Evolutionary conservation across 1,284 basidiomycete species (phyloP).

Genomic region (Peniophora sp.): DNA sequence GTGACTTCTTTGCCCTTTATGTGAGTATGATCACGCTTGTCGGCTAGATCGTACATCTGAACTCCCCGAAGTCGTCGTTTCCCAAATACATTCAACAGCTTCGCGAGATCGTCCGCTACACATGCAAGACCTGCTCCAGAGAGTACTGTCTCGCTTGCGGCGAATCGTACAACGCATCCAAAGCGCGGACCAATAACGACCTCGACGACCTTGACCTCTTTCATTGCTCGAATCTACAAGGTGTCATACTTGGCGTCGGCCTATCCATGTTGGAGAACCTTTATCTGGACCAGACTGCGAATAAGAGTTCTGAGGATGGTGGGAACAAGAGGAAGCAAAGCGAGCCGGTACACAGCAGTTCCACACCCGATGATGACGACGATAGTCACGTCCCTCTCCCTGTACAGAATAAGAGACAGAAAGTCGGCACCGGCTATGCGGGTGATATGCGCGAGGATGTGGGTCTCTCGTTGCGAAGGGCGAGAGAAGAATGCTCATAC

Average conservation of each 20-base stretch:
- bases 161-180: slow-evolving; percentile 47
- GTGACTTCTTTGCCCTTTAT: slow-evolving; percentile 75
- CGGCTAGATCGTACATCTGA: background rate
- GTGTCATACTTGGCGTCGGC: slow-evolving; percentile 79
- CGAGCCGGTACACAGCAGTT: slow-evolving; percentile 20
- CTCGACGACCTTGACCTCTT: slow-evolving; percentile 56
- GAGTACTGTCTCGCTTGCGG: slow-evolving; percentile 82
- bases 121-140: slow-evolving; percentile 58
- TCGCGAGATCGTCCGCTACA: slow-evolving; percentile 44
- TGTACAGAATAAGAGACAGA: slow-evolving; percentile 49
- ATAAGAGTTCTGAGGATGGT: slow-evolving; percentile 15
- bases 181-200: slow-evolving; percentile 30
- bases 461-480: slow-evolving; percentile 22
- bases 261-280: slow-evolving; percentile 70
- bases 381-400: slow-evolving; percentile 36
- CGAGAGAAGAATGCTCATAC: background rate
- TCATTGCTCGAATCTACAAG: slow-evolving; percentile 84
- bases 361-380: slow-evolving; percentile 36
- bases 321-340: slow-evolving; percentile 19
- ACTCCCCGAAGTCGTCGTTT: slow-evolving; percentile 54
- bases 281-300: slow-evolving; percentile 51
- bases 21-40: slow-evolving; percentile 40
- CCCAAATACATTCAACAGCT: slow-evolving; percentile 61
- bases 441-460: slow-evolving; percentile 77
- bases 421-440: slow-evolving; percentile 79